phyloP scores from a whole-genome alignment of 2,329 filamentous ascomycete species.

The Alternaria angustiovoidea region DNA sequence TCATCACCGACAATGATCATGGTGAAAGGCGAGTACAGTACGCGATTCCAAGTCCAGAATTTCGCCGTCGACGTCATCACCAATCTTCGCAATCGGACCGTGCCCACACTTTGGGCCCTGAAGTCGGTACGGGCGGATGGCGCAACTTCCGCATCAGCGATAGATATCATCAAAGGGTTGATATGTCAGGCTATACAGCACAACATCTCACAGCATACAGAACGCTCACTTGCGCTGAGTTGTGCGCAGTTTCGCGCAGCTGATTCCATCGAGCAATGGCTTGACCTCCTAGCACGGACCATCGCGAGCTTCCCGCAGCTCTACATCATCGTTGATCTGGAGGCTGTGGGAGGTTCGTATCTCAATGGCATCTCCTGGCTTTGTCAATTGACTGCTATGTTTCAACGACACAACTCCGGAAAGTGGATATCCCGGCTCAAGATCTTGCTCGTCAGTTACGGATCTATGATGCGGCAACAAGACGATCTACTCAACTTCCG shows the following conservation, averaged over 20 bases:
- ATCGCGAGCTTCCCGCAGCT: neutral
- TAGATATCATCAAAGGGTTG: neutral
- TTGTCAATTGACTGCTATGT: neutral
- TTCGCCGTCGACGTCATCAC: neutral
- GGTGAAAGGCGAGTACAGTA: neutral
- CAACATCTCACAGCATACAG: neutral
- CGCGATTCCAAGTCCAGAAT: neutral
- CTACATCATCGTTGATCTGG: no score
- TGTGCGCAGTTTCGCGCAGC: neutral
- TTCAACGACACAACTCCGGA: neutral
- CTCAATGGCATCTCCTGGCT: neutral
- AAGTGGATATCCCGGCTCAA: neutral
- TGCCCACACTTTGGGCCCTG: neutral
- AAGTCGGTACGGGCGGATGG: neutral
- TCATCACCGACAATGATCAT: neutral
- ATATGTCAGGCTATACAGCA: neutral
- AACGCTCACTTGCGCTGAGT: neutral
- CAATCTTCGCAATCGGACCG: neutral
- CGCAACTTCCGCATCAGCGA: neutral
- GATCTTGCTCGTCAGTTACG: neutral
- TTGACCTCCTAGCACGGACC: neutral
- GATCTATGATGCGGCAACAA: neutral
- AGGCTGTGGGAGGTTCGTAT: no score
- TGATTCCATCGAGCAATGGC: neutral
- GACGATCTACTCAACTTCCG: neutral